Conservation (phyloP, 768 basidiomycete genomes). For the Sistotremastrum niveocremeum region DNA sequence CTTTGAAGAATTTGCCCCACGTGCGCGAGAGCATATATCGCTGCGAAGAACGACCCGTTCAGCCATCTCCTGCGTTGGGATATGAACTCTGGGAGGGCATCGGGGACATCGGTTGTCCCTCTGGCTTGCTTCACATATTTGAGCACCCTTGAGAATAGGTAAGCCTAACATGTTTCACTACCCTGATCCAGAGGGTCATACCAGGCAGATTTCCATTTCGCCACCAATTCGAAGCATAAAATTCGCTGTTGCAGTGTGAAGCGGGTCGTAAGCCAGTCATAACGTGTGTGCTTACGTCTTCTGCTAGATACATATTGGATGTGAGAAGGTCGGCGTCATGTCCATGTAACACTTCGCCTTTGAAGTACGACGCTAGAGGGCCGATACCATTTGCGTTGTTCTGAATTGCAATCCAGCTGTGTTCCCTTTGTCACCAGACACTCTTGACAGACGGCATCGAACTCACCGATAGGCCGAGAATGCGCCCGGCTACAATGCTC, state of each 20-base stretch:
- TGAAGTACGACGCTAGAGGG: slow-evolving; percentile 92
- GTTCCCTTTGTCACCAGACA: slow-evolving; percentile 9
- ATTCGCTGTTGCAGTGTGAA: slow-evolving; percentile 46
- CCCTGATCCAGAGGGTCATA: slow-evolving; percentile 23
- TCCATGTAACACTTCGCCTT: slow-evolving; percentile 80
- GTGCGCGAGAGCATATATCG: slow-evolving; percentile 87
- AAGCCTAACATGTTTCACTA: slow-evolving; percentile 16
- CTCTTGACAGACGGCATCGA: slow-evolving; percentile 19
- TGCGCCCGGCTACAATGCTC: slow-evolving; percentile 57
- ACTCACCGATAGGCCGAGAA: slow-evolving; percentile 76
- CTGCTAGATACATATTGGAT: slow-evolving; percentile 93
- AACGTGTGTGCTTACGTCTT: slow-evolving; percentile 45
- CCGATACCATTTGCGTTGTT: slow-evolving; percentile 74
- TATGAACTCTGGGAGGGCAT: slow-evolving; percentile 87
- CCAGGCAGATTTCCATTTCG: slow-evolving; percentile 71
- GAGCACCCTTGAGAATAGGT: slow-evolving; percentile 57
- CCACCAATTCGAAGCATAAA: slow-evolving; percentile 68
- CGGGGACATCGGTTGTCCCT: slow-evolving; percentile 90
- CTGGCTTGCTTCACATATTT: slow-evolving; percentile 92
- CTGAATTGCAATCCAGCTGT: slow-evolving; percentile 73
- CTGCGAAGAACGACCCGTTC: slow-evolving; percentile 90
- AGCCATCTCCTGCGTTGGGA: slow-evolving; percentile 81
- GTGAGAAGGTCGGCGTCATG: slow-evolving; percentile 86
- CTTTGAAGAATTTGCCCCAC: slow-evolving; percentile 64
- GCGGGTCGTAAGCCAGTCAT: not conserved